phyloP scores from a whole-genome alignment of 768 basidiomycete species.

The Suillus spraguei region DNA sequence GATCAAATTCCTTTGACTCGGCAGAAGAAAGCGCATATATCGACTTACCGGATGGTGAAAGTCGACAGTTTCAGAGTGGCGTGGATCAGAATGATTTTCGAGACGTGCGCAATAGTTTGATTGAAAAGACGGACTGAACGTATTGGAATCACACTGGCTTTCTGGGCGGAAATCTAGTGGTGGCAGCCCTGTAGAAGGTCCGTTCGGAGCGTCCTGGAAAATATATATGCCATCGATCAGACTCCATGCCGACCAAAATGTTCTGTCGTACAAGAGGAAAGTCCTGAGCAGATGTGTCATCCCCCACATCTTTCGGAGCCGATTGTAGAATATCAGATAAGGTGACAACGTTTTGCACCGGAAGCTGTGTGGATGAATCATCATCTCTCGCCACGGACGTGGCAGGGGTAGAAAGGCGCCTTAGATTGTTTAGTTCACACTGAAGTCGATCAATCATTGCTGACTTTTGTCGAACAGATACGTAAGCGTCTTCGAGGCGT shows the following conservation, averaged over 20 bases:
- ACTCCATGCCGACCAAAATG: neutral
- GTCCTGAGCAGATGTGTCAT: neutral
- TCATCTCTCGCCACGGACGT: neutral
- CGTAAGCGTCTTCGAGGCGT: conserved; percentile 60
- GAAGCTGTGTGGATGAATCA: neutral
- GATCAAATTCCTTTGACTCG: neutral
- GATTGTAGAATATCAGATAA: neutral
- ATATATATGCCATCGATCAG: too few species aligned
- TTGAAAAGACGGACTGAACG: neutral
- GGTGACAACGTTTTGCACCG: neutral
- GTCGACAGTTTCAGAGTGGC: conserved; percentile 1
- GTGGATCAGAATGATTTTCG: neutral
- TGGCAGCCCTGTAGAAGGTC: neutral
- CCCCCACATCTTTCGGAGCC: neutral
- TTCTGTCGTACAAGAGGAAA: conserved; percentile 1
- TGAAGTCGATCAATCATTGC: conserved; percentile 51
- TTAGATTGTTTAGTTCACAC: conserved; percentile 37
- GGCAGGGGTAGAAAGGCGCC: conserved; percentile 25
- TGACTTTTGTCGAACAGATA: conserved; percentile 62
- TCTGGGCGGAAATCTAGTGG: neutral
- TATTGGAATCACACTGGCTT: neutral
- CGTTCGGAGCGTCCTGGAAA: neutral
- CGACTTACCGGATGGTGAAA: conserved; percentile 20
- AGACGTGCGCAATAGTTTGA: conserved; percentile 2
- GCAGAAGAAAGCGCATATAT: conserved; percentile 19